These are phyloP conservation scores for Schizosaccharomyces cryophilus DNA, from an alignment of 805 yeast genomes.

Conservation along the genomic window DNA sequence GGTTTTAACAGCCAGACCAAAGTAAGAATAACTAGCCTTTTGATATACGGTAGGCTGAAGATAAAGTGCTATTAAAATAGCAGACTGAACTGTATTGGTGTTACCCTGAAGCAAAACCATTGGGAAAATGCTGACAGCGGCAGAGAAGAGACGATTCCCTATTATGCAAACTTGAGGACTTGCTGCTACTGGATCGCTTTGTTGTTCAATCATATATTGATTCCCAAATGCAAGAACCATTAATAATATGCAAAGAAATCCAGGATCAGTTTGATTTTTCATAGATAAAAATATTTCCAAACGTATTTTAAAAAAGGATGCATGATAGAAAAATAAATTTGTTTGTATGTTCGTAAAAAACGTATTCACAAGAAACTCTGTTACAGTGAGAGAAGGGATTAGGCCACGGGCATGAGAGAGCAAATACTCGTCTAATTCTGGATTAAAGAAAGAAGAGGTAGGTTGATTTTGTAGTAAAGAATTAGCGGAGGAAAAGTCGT, in stretches of 20 bases:
- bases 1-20: background rate
- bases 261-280: background rate
- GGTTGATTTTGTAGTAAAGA: no score
- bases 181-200: background rate
- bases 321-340: background rate
- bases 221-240: conserved; percentile 1
- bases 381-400: background rate
- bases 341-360: background rate
- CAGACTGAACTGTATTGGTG: background rate
- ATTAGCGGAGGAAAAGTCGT: no score
- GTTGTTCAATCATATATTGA: background rate
- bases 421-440: background rate
- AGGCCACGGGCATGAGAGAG: background rate
- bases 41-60: background rate
- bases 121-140: background rate
- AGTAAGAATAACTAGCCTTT: background rate
- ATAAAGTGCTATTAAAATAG: background rate
- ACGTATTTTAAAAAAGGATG: background rate
- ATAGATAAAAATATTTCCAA: background rate
- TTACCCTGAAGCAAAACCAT: background rate
- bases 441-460: no score
- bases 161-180: background rate
- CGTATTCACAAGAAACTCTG: background rate
- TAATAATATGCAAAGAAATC: background rate
- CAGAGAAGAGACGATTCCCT: background rate